These are phyloP conservation scores for Kodamaea sp. DNA, from an alignment of 1,139 yeast genomes.

Conservation along the genomic window DNA sequence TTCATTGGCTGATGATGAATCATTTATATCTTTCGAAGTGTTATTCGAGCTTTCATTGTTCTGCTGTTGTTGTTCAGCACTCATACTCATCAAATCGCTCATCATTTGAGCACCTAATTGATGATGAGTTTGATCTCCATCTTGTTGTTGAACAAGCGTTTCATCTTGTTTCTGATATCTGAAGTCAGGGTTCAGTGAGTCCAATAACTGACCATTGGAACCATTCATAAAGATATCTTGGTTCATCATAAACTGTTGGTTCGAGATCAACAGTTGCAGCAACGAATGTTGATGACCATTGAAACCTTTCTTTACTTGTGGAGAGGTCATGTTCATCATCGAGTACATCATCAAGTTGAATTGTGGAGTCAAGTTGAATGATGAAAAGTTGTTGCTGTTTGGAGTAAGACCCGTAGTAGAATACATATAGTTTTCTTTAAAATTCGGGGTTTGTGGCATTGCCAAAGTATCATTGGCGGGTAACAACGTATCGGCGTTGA, in stretches of 20 bases:
- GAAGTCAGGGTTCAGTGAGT: constrained; percentile 4
- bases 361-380: constrained; percentile 42
- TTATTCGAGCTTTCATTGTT: not conserved
- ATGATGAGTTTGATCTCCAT: not conserved
- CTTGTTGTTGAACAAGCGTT: too few species aligned
- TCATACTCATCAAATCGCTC: constrained; percentile 6
- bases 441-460: constrained; percentile 38
- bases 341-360: constrained; percentile 43
- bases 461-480: constrained; percentile 6
- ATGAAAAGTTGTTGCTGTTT: constrained; percentile 13
- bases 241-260: constrained; percentile 23
- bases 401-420: constrained; percentile 37
- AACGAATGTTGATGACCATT: constrained; percentile 13
- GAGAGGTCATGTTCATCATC: constrained; percentile 35
- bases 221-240: constrained; percentile 29
- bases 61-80: constrained; percentile 1
- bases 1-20: constrained; percentile 6
- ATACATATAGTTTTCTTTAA: constrained; percentile 29
- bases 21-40: constrained; percentile 2
- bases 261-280: constrained; percentile 1
- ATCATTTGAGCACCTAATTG: not conserved
- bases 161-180: not conserved
- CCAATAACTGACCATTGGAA: constrained; percentile 7
- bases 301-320: constrained; percentile 24
- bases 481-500: not conserved